Conservation (phyloP, 2,329 filamentous ascomycete genomes). For the Aspergillus costaricaensis region DNA sequence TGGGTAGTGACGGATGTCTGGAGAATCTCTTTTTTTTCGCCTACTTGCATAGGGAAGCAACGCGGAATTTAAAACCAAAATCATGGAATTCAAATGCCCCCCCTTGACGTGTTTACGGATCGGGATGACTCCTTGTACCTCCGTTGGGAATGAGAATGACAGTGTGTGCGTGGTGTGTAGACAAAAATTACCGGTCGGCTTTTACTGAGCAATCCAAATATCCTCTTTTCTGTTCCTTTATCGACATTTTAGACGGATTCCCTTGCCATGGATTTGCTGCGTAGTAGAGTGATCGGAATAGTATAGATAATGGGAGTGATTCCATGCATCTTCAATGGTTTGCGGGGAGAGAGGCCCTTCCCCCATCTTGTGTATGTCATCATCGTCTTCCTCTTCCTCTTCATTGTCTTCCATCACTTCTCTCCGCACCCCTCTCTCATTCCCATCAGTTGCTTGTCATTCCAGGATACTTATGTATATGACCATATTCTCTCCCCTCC, state of each 20-base stretch:
- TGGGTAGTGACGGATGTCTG: constrained; percentile 39
- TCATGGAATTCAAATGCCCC: constrained; percentile 30
- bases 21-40: constrained; percentile 41
- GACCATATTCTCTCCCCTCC: background rate
- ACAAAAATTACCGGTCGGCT: constrained; percentile 19
- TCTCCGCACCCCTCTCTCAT: background rate
- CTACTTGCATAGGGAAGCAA: constrained; percentile 44
- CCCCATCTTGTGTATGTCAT: background rate
- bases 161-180: constrained; percentile 34
- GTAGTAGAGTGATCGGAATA: too few relatives aligned
- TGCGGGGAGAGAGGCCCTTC: background rate
- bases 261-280: too few relatives aligned
- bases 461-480: background rate
- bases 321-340: too few relatives aligned
- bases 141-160: constrained; percentile 15
- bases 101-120: constrained; percentile 26
- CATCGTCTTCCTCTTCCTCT: background rate
- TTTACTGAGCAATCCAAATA: constrained; percentile 23
- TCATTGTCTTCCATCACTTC: background rate
- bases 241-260: too few relatives aligned
- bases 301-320: too few relatives aligned
- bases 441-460: background rate
- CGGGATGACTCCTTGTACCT: constrained; percentile 27
- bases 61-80: constrained; percentile 39
- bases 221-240: constrained; percentile 10